Evolutionary conservation across 2,329 filamentous ascomycete species (phyloP).

Genomic region (Thielaviopsis musarum): DNA sequence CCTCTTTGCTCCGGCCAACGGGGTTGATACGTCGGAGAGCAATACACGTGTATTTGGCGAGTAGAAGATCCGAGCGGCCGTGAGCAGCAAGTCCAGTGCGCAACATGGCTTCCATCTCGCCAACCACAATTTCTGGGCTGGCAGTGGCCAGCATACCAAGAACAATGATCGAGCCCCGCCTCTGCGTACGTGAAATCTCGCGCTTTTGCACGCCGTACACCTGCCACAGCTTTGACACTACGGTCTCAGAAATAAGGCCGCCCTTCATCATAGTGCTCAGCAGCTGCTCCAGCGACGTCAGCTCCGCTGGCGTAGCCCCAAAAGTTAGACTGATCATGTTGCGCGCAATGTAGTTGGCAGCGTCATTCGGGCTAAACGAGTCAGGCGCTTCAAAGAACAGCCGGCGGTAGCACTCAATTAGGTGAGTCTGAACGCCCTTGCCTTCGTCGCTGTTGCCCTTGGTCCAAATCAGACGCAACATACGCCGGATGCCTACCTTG

Average conservation of each 20-base stretch:
- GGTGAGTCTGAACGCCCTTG: slow-evolving; percentile 89
- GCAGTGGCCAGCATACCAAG: slow-evolving; percentile 92
- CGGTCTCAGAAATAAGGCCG: slow-evolving; percentile 67
- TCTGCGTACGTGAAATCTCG: slow-evolving; percentile 81
- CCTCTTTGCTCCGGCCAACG: slow-evolving; percentile 44
- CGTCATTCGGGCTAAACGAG: slow-evolving; percentile 71
- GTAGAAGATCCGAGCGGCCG: slow-evolving; percentile 65
- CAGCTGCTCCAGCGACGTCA: slow-evolving; percentile 89
- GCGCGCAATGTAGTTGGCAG: slow-evolving; percentile 85
- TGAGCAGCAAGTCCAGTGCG: slow-evolving; percentile 71
- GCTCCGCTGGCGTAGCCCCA: slow-evolving; percentile 80
- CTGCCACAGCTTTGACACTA: slow-evolving; percentile 89
- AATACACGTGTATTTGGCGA: slow-evolving; percentile 92
- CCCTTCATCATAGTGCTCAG: slow-evolving; percentile 96
- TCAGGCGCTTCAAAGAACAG: slow-evolving; percentile 94
- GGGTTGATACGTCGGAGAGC: slow-evolving; percentile 84
- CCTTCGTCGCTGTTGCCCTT: slow-evolving; percentile 99
- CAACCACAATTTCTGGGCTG: slow-evolving; percentile 80
- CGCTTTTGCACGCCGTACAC: slow-evolving; percentile 89
- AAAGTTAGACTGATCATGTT: slow-evolving; percentile 99
- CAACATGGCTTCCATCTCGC: slow-evolving; percentile 88
- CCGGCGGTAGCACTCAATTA: slow-evolving; percentile 91
- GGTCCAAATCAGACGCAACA: slow-evolving; percentile 96
- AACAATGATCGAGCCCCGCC: slow-evolving; percentile 86
- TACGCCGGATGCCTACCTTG: slow-evolving; percentile 78